Base-by-base conservation (phyloP, 2,329 filamentous ascomycete genomes). In the Pseudocercospora ulei region DNA sequence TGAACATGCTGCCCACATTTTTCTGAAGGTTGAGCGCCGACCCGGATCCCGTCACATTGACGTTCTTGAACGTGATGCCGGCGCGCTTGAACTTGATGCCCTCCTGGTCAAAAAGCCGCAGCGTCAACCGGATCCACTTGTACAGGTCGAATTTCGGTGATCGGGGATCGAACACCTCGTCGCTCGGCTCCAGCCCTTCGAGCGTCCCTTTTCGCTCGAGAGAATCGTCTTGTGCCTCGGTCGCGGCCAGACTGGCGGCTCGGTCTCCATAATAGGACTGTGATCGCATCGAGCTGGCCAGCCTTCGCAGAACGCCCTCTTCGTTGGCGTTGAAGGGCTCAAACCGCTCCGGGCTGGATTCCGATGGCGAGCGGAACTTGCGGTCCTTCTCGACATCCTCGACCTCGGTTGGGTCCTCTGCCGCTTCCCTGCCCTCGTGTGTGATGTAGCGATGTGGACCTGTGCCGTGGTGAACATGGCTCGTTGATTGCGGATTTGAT, bases 11-110 rank as follows among this genome's bases (percentile, higher is more conserved):
- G 39, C 61, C 64, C 4, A 70, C 66, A 48, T 62, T 67, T 51
- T 69, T 69, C 48, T 71, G 68, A 51, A 68, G 70, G 50, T 71
- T 67, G 3, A 66, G 68, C 14, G 62, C 64, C 34, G 61, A 56
- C 30, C 67, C 68, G 43, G 62, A 70, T 17, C 68, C 68, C 40
- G 67, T 63, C n/a, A 65, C 68, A 35, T 64, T 69, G 20, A 71
- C 54, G 30, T 64, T 60, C 25, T 55, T 56, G 55, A 68, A 71
- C 8, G 64, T 70, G 4, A 83, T 65, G 3, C 78, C 77, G 0
- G 76, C 71, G 4, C 65, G 63, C 48, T 64, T 69, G 44, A 64
- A 60, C 41, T 65, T 67, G 27, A 77, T 62, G 0, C 73, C 71
- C 40, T 78, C 71, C 11, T 68, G 66, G 20, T 74, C 66, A 20